Conservation (phyloP, 2,329 filamentous ascomycete species). For the Dothistroma pini region DNA sequence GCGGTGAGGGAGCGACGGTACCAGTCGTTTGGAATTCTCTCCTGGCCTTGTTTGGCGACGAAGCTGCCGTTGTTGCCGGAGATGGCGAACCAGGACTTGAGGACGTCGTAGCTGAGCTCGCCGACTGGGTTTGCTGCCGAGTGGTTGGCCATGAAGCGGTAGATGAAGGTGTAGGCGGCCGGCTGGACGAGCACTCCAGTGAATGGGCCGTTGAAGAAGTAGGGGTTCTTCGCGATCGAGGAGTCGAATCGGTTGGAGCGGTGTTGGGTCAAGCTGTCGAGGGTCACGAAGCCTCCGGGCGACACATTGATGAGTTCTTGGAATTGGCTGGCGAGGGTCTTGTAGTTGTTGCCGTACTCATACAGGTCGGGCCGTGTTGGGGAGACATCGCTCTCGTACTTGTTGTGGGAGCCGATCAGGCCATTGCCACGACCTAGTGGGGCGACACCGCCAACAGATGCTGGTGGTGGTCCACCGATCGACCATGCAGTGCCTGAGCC, state of each 20-base stretch:
- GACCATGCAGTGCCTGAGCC: constrained; percentile 31
- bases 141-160: constrained; percentile 36
- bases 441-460: constrained; percentile 8
- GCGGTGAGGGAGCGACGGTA: constrained; percentile 26
- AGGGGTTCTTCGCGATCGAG: constrained; percentile 12
- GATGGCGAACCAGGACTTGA: constrained; percentile 27
- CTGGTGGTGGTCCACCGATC: constrained; percentile 30
- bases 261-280: constrained; percentile 10
- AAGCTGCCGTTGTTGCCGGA: constrained; percentile 31
- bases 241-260: constrained; percentile 10
- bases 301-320: constrained; percentile 28
- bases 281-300: constrained; percentile 13
- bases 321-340: constrained; percentile 24
- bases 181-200: constrained; percentile 22
- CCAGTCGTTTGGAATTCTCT: constrained; percentile 40
- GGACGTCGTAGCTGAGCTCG: constrained; percentile 29
- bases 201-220: constrained; percentile 23
- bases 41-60: constrained; percentile 32
- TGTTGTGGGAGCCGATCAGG: constrained; percentile 28
- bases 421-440: constrained; percentile 16
- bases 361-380: constrained; percentile 34
- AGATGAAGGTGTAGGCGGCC: constrained; percentile 31
- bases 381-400: constrained; percentile 18
- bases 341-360: constrained; percentile 26
- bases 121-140: constrained; percentile 33